These are phyloP conservation scores for Leccinum subrobustum DNA, from an alignment of 1,284 basidiomycete species.

Conservation along the genomic window DNA sequence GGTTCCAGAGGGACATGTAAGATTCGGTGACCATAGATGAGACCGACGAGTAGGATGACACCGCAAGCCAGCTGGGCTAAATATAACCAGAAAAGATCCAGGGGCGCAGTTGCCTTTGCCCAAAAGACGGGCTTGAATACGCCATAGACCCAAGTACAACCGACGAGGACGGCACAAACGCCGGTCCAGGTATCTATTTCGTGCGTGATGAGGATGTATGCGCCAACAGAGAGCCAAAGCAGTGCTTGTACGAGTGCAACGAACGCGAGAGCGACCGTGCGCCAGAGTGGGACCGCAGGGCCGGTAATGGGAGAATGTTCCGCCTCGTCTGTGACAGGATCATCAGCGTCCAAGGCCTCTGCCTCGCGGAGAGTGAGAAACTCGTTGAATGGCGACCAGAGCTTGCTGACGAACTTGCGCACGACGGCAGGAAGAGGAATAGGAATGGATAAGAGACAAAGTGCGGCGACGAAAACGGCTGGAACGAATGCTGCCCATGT, in stretches of 20 bases:
- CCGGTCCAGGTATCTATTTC: conserved; percentile 25
- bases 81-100: conserved; percentile 46
- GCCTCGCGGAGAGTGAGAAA: conserved; percentile 50
- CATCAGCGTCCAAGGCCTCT: conserved; percentile 36
- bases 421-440: conserved; percentile 32
- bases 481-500: conserved; percentile 58
- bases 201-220: conserved; percentile 35
- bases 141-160: conserved; percentile 50
- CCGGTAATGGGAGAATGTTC: not conserved
- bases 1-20: conserved; percentile 32
- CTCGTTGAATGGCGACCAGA: conserved; percentile 32
- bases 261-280: conserved; percentile 49
- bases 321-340: not conserved
- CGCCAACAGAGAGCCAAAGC: conserved; percentile 43
- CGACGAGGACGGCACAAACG: conserved; percentile 35
- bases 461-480: conserved; percentile 43
- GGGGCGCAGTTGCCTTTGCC: conserved; percentile 42
- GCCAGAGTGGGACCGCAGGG: conserved; percentile 48
- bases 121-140: conserved; percentile 39
- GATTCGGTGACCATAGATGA: conserved; percentile 38
- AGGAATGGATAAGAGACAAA: conserved; percentile 42
- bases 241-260: conserved; percentile 43
- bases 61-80: conserved; percentile 36
- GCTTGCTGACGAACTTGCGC: conserved; percentile 13
- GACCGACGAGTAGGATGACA: conserved; percentile 38